Evolutionary conservation across 2,329 filamentous ascomycete genomes (phyloP).

Genomic region (Scolecobasidium constrictum): DNA sequence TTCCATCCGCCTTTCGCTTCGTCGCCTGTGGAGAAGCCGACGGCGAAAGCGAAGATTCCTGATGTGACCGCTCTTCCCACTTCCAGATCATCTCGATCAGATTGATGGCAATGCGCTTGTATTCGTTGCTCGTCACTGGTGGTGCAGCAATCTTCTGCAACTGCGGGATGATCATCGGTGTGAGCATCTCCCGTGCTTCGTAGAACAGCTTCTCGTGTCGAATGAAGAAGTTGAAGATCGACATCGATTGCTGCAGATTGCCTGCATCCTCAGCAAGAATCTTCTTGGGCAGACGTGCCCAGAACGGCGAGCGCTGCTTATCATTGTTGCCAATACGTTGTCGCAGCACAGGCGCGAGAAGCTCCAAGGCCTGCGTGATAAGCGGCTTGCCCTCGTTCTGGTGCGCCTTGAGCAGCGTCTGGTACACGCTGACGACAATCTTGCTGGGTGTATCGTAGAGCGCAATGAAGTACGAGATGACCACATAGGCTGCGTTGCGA

Average conservation of each 20-base stretch:
- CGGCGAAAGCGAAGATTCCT: constrained; percentile 34
- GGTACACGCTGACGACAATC: constrained; percentile 91
- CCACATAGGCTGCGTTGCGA: constrained; percentile 94
- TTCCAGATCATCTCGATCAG: constrained; percentile 84
- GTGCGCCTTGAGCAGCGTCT: constrained; percentile 80
- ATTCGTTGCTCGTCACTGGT: constrained; percentile 78
- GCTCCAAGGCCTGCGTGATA: constrained; percentile 86
- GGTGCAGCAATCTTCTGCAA: constrained; percentile 78
- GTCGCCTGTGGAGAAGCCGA: constrained; percentile 62
- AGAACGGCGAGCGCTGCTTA: constrained; percentile 66
- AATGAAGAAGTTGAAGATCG: constrained; percentile 94
- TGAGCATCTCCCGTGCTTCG: constrained; percentile 84
- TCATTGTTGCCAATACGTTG: constrained; percentile 63
- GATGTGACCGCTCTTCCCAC: constrained; percentile 80
- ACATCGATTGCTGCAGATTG: constrained; percentile 90
- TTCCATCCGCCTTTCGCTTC: constrained; percentile 69
- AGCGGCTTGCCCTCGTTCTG: constrained; percentile 88
- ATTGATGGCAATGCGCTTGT: constrained; percentile 80
- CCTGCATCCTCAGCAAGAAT: constrained; percentile 90
- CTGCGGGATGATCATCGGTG: constrained; percentile 77
- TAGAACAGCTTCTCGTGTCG: constrained; percentile 90
- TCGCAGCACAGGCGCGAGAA: constrained; percentile 87
- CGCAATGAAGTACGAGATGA: constrained; percentile 95
- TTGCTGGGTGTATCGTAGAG: constrained; percentile 94
- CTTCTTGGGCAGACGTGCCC: constrained; percentile 81